Conservation (phyloP, 768 basidiomycete species). For the Omphalotus guepiniiformis region DNA sequence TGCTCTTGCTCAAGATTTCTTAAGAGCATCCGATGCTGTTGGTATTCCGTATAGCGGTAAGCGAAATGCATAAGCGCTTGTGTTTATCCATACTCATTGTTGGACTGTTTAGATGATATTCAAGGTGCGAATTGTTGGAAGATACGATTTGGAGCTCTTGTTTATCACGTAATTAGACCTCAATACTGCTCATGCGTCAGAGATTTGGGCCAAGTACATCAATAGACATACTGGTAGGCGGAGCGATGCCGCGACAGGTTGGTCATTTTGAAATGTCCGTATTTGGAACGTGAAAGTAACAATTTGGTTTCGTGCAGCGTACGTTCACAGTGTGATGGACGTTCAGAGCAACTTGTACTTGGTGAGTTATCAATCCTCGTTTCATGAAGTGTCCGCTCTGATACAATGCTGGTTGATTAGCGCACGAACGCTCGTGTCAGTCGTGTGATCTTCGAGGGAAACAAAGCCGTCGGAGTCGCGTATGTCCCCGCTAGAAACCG, state of each 20-base stretch:
- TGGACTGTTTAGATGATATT: constrained; percentile 46
- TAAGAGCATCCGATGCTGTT: constrained; percentile 55
- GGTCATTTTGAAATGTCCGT: constrained; percentile 2
- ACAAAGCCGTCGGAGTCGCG: constrained; percentile 67
- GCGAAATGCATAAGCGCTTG: constrained; percentile 13
- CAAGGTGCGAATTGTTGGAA: constrained; percentile 34
- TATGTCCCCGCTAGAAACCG: constrained; percentile 65
- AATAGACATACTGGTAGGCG: constrained; percentile 69
- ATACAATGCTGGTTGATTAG: background rate
- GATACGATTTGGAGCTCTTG: background rate
- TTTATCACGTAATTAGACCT: constrained; percentile 35
- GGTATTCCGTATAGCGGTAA: constrained; percentile 64
- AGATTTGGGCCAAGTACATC: constrained; percentile 78
- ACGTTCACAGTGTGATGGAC: constrained; percentile 70
- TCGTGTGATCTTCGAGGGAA: constrained; percentile 69
- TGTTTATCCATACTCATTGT: background rate
- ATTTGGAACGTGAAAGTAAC: background rate
- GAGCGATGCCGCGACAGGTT: constrained; percentile 67
- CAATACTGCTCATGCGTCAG: constrained; percentile 54
- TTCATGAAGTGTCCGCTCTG: background rate
- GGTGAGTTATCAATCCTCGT: background rate
- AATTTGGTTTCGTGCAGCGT: constrained; percentile 33
- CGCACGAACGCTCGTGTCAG: constrained; percentile 63
- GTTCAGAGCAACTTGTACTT: constrained; percentile 63
- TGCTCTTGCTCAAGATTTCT: constrained; percentile 64